A percentile compares a stretch with the other conserved stretches of the same genome.
phyloP scores from a whole-genome alignment of 768 basidiomycete genomes.

The Mycena metata region DNA sequence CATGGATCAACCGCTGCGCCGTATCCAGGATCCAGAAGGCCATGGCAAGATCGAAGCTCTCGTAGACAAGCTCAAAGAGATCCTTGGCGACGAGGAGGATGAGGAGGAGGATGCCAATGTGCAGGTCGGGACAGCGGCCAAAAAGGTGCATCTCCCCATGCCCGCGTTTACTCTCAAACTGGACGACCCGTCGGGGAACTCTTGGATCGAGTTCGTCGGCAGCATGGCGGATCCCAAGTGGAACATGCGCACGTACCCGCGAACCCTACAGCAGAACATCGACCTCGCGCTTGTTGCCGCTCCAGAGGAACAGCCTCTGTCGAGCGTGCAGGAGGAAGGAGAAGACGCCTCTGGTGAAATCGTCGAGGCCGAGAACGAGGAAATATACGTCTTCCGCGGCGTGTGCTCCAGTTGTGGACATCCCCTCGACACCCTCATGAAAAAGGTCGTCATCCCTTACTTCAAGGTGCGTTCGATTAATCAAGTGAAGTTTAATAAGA shows the following conservation, averaged over 20 bases:
- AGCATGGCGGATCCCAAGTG: slow-evolving; percentile 94
- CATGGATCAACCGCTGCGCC: slow-evolving; percentile 86
- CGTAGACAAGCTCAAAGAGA: slow-evolving; percentile 71
- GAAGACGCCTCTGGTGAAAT: slow-evolving; percentile 38
- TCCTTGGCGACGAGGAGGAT: slow-evolving; percentile 74
- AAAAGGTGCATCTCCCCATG: slow-evolving; percentile 67
- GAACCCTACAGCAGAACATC: slow-evolving; percentile 86
- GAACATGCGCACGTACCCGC: slow-evolving; percentile 85
- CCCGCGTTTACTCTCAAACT: slow-evolving; percentile 84
- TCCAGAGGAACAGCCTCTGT: slow-evolving; percentile 53
- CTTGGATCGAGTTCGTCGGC: slow-evolving; percentile 93
- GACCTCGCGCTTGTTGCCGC: slow-evolving; percentile 77
- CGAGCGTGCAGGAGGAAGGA: slow-evolving; percentile 32
- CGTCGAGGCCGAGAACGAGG: slow-evolving; percentile 71
- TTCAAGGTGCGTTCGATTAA: slow-evolving; percentile 78
- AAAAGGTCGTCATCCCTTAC: slow-evolving; percentile 96
- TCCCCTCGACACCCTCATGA: slow-evolving; percentile 89
- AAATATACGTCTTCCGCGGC: slow-evolving; percentile 90
- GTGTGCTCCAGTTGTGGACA: slow-evolving; percentile 91
- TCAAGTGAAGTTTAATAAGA: not conserved
- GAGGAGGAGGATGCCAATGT: slow-evolving; percentile 58
- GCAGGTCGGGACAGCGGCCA: slow-evolving; percentile 45
- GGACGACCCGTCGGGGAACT: slow-evolving; percentile 96
- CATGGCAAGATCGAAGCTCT: slow-evolving; percentile 83
- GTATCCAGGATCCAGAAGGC: slow-evolving; percentile 79